phyloP scores from a whole-genome alignment of 495 filamentous ascomycete species.

The Rostrohypoxylon terebratum region DNA sequence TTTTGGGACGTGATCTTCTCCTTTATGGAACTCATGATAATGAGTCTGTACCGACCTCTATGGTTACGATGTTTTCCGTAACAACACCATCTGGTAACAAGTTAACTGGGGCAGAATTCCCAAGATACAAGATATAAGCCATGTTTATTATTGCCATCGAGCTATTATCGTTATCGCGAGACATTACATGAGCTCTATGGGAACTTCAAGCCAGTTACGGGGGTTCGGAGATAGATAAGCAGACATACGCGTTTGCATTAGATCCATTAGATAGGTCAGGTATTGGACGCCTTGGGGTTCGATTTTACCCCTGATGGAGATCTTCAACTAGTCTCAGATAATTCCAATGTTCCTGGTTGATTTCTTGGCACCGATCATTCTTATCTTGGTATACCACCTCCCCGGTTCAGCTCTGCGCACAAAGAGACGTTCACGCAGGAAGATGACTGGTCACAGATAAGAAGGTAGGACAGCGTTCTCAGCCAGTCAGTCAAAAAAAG shows the following conservation, averaged over 20 bases:
- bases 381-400: conserved; percentile 10
- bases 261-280: not conserved
- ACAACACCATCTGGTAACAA: not conserved
- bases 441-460: conserved; percentile 34
- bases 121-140: not conserved
- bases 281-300: conserved; percentile 17
- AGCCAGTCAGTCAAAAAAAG: too few relatives aligned
- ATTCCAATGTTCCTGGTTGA: conserved; percentile 8
- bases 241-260: not conserved
- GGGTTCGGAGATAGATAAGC: conserved; percentile 44
- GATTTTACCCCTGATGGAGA: conserved; percentile 26
- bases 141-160: conserved; percentile 4
- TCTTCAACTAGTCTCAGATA: conserved; percentile 23
- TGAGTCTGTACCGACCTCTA: not conserved
- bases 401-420: conserved; percentile 15
- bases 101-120: not conserved
- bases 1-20: conserved; percentile 21
- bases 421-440: conserved; percentile 7
- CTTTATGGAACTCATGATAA: conserved; percentile 35
- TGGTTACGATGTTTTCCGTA: not conserved
- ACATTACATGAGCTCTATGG: not conserved
- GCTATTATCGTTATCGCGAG: conserved; percentile 15
- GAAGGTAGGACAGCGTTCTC: too few relatives aligned
- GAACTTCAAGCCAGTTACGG: conserved; percentile 26
- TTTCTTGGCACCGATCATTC: conserved; percentile 32